phyloP scores from a whole-genome alignment of 2,329 filamentous ascomycete species.

The Acarospora socialis region DNA sequence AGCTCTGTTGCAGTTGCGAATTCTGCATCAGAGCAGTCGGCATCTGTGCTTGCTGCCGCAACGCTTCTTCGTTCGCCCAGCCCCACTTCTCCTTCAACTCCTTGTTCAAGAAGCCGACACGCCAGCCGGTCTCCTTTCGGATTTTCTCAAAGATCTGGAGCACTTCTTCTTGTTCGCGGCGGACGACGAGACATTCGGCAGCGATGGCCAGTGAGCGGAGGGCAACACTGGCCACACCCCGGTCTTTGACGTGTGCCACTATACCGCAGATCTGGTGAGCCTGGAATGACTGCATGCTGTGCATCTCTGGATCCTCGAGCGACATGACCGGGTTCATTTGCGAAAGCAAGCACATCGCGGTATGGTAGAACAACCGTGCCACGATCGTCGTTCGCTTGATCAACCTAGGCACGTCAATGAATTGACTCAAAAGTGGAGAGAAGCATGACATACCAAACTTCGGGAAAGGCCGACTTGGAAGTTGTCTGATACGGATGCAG shows the following conservation, averaged over 20 bases:
- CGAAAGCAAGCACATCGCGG: slow-evolving; percentile 64
- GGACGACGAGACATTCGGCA: slow-evolving; percentile 53
- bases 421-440: slow-evolving; percentile 1
- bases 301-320: slow-evolving; percentile 48
- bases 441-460: slow-evolving; percentile 55
- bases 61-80: slow-evolving; percentile 41
- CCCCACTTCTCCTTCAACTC: slow-evolving; percentile 67
- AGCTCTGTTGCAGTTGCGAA: slow-evolving; percentile 5
- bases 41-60: slow-evolving; percentile 24
- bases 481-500: slow-evolving; percentile 52
- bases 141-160: slow-evolving; percentile 63
- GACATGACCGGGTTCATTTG: slow-evolving; percentile 60
- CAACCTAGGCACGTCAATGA: slow-evolving; percentile 40
- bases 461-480: slow-evolving; percentile 64
- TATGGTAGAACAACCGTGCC: slow-evolving; percentile 78
- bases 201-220: slow-evolving; percentile 68
- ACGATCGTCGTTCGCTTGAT: slow-evolving; percentile 71
- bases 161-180: slow-evolving; percentile 66
- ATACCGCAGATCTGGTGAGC: slow-evolving; percentile 82
- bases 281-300: slow-evolving; percentile 54
- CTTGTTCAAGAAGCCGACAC: slow-evolving; percentile 53
- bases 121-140: slow-evolving; percentile 63
- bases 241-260: slow-evolving; percentile 68
- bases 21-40: slow-evolving; percentile 9
- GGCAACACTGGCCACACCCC: slow-evolving; percentile 63